A percentile compares a stretch with the other conserved stretches of the same genome.
phyloP scores from a whole-genome alignment of 2,329 filamentous ascomycete species.

The Amphichorda felina region DNA sequence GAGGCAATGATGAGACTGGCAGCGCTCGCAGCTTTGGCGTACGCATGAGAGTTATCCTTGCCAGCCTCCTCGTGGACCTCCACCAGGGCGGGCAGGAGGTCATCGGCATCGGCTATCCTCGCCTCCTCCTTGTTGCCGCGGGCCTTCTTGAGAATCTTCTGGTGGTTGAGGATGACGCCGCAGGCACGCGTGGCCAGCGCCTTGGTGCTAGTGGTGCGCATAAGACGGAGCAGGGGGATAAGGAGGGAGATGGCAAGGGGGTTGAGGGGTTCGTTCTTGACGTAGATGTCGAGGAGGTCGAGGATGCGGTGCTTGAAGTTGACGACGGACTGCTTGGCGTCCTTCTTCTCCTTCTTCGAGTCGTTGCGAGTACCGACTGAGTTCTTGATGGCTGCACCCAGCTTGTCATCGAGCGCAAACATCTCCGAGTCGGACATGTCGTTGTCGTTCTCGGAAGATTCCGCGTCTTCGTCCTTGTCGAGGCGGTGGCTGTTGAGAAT shows the following conservation, averaged over 20 bases:
- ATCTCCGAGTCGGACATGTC: conserved; percentile 97
- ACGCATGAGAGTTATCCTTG: conserved; percentile 53
- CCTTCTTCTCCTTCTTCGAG: conserved; percentile 70
- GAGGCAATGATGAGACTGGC: conserved; percentile 58
- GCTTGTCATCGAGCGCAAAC: conserved; percentile 74
- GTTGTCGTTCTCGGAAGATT: conserved; percentile 49
- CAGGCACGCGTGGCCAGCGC: conserved; percentile 62
- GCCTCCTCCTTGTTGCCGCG: conserved; percentile 25
- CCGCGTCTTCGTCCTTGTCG: conserved; percentile 45
- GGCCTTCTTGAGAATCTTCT: conserved; percentile 52
- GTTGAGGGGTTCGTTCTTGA: conserved; percentile 64
- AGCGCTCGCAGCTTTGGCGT: conserved; percentile 63
- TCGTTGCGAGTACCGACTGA: conserved; percentile 49
- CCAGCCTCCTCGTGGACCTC: conserved; percentile 58
- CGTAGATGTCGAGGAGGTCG: conserved; percentile 75
- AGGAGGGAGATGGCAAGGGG: conserved; percentile 57
- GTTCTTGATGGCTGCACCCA: conserved; percentile 77
- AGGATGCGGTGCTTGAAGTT: conserved; percentile 93
- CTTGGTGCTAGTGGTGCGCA: conserved; percentile 66
- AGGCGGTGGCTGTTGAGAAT: conserved; percentile 62
- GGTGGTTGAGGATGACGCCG: conserved; percentile 61
- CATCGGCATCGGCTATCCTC: conserved; percentile 24
- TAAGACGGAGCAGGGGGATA: conserved; percentile 63
- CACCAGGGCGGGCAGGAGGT: conserved; percentile 46
- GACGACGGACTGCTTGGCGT: conserved; percentile 78